These are phyloP conservation scores for Suillus bovinus DNA, from an alignment of 768 basidiomycete species.

Conservation along the genomic window DNA sequence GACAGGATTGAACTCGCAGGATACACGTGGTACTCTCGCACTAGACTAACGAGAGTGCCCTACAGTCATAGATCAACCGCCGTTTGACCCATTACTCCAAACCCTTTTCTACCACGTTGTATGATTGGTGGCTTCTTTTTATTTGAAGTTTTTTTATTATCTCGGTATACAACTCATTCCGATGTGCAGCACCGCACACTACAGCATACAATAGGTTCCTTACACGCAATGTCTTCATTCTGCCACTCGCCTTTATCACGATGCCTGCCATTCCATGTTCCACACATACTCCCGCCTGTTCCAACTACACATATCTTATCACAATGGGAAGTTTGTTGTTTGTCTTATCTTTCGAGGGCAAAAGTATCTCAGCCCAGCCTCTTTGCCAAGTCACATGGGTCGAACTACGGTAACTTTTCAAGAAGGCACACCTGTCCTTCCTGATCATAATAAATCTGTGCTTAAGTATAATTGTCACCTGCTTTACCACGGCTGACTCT, in stretches of 20 bases:
- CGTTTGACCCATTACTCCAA: not conserved
- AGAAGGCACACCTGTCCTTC: not conserved
- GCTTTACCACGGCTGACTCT: not conserved
- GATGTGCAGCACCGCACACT: not conserved
- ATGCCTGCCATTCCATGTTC: not conserved
- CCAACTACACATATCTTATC: not conserved
- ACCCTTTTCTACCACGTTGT: not conserved
- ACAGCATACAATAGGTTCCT: not conserved
- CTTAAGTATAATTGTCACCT: not conserved
- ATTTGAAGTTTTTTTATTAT: constrained; percentile 1
- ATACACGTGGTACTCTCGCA: not conserved
- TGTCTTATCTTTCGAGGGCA: not conserved
- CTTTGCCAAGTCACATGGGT: not conserved
- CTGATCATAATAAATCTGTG: not conserved
- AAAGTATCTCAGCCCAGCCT: not conserved
- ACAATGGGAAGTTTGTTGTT: not conserved
- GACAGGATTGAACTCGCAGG: constrained; percentile 48
- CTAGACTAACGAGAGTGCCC: not conserved
- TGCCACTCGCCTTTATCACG: not conserved
- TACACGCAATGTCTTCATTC: not conserved
- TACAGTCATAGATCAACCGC: not conserved
- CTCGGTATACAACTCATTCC: constrained; percentile 7
- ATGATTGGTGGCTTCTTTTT: not conserved
- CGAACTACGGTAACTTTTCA: not conserved
- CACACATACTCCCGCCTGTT: not conserved